Percentiles rank a stretch among this genome's conserved stretches.
Evolutionary conservation across 2,329 filamentous ascomycete species (phyloP).

Genomic region (Hypomyces rosellus): DNA sequence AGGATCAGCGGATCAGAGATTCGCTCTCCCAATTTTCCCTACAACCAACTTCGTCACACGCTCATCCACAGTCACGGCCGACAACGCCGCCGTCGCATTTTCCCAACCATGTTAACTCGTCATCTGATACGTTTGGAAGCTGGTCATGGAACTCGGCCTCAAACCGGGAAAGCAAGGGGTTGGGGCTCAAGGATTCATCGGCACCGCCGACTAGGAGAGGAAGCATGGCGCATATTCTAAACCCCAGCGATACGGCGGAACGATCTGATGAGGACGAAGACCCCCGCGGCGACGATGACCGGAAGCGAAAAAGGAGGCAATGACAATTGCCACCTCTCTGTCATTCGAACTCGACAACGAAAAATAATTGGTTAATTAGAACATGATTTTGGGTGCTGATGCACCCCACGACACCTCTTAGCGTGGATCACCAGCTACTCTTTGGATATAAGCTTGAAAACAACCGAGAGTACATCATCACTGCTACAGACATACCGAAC

Average conservation of each 20-base stretch:
- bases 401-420: not conserved
- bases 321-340: constrained; percentile 20
- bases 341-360: not conserved
- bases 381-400: not conserved
- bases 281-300: constrained; percentile 49
- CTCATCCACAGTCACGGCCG: constrained; percentile 44
- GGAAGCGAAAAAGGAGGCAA: constrained; percentile 56
- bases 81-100: constrained; percentile 43
- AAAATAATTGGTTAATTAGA: not conserved
- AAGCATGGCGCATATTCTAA: constrained; percentile 59
- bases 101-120: constrained; percentile 31
- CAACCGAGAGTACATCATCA: not conserved
- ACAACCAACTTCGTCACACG: constrained; percentile 34
- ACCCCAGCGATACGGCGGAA: constrained; percentile 51
- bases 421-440: not conserved
- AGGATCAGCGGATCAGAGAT: constrained; percentile 52
- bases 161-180: constrained; percentile 43
- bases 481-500: too few relatives aligned
- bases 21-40: constrained; percentile 51
- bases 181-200: constrained; percentile 48
- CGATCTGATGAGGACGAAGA: constrained; percentile 52
- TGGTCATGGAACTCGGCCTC: constrained; percentile 51
- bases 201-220: constrained; percentile 51
- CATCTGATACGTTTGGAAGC: constrained; percentile 42
- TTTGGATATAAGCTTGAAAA: not conserved